Base-by-base conservation (phyloP, 2,329 filamentous ascomycete genomes). In the Trichoderma endophyticum region DNA sequence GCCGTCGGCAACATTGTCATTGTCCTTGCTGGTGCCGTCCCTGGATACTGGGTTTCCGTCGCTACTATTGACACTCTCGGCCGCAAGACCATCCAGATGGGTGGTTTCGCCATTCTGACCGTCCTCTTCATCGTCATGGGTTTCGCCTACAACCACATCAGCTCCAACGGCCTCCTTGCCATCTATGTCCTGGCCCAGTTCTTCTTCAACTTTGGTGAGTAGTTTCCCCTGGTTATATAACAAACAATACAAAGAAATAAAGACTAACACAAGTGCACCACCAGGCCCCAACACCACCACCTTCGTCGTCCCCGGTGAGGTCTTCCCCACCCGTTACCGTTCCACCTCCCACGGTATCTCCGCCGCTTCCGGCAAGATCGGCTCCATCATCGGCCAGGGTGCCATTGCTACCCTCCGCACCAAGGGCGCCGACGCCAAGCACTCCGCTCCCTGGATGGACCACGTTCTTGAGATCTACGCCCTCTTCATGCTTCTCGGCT, bases 31-130 rank as follows among this genome's bases (percentile, higher is more conserved):
- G 93, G 92, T 71, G 91, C 93, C 62, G 92, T 95, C 15, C 93
- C 93, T 0, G 93, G 93, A 15, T 95, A 95, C 84, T 95, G 92
- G 92, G 87, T 93, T 18, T 93, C 92, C 0, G 92, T 94, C 6
- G 89, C 89, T 1, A 89, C 88, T 1, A 88, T 94, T 71, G 92
- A 95, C 81, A 92, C 87, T 1, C 77, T 94, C 15, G 93, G 92
- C 69, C 91, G 93, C 77, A 94, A 93, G 84, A 88, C 92, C 1
- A 93, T 95, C 71, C 93, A 93, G 82, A 82, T 92, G 70, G 86
- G 84, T 73, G 89, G 89, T 30, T 91, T 91, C 79, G 79, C 82
- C 65, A 86, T 91, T 71, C 81, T 91, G 8, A 90, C 89, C 8
- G 82, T 89, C 57, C 83, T 91, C 24, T 90, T 90, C 81, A 82